Evolutionary conservation across 768 basidiomycete genomes (phyloP).

Genomic region (Podaxis sp.): DNA sequence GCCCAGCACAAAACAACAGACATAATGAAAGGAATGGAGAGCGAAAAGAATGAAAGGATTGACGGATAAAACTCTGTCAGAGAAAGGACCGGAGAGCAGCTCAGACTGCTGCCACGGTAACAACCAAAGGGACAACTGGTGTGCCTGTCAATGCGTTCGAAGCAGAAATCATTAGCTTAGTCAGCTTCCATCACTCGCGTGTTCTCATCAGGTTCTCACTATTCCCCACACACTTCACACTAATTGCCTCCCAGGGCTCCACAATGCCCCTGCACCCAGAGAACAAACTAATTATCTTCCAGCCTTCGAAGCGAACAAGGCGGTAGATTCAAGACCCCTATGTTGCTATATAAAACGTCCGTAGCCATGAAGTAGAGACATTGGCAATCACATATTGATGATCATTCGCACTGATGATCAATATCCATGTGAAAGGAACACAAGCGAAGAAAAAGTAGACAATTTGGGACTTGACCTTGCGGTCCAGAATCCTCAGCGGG

Average conservation of each 20-base stretch:
- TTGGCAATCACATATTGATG: too few species aligned
- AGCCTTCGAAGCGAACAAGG: too few species aligned
- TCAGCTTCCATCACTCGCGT: neutral
- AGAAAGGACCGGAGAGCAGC: neutral
- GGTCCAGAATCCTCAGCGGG: too few species aligned
- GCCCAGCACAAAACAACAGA: conserved; percentile 21
- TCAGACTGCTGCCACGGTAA: conserved; percentile 14
- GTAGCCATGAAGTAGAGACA: too few species aligned
- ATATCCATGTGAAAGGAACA: too few species aligned
- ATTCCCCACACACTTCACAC: neutral
- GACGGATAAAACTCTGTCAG: conserved; percentile 20
- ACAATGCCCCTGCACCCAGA: too few species aligned
- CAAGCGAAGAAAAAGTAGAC: too few species aligned
- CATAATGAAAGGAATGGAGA: conserved; percentile 20
- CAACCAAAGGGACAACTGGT: neutral
- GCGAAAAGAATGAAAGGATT: conserved; percentile 18
- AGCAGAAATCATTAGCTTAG: conserved; percentile 5
- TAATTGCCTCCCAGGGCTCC: neutral
- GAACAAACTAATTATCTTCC: too few species aligned
- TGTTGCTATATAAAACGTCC: too few species aligned
- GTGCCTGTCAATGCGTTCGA: neutral
- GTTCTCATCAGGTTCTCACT: neutral
- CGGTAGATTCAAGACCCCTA: too few species aligned
- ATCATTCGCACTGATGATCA: too few species aligned
- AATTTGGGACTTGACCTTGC: too few species aligned